Percentiles rank a stretch among this genome's conserved stretches.
These are phyloP conservation scores for Gillenia trifoliata DNA, from an alignment of 306 rosid species.

Conservation along the genomic window DNA sequence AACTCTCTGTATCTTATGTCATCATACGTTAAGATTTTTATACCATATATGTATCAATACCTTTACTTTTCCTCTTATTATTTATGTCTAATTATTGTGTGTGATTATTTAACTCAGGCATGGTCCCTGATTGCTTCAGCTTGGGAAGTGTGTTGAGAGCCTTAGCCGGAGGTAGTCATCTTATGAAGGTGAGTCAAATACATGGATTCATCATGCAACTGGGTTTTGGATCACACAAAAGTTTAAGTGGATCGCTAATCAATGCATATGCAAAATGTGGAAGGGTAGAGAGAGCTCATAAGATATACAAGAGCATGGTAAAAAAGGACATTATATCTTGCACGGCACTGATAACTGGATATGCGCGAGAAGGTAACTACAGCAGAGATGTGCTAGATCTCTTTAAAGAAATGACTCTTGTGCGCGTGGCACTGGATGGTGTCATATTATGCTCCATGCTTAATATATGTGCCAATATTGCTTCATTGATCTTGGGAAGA, in stretches of 20 bases:
- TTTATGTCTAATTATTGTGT: neutral
- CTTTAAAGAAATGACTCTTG: conserved; percentile 17
- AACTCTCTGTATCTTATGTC: neutral
- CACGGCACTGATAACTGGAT: conserved; percentile 26
- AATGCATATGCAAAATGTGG: conserved; percentile 31
- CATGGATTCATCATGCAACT: conserved; percentile 25
- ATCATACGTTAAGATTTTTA: neutral
- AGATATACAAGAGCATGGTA: conserved; percentile 22
- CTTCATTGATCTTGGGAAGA: conserved; percentile 32
- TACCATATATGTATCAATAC: neutral
- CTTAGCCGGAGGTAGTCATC: conserved; percentile 1
- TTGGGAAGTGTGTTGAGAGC: conserved; percentile 29
- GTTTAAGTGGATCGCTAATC: conserved; percentile 26
- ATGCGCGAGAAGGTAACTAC: conserved; percentile 17
- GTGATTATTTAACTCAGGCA: conserved; percentile 12
- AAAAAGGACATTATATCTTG: conserved; percentile 27
- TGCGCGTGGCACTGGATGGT: conserved; percentile 15
- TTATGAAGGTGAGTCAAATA: conserved; percentile 21
- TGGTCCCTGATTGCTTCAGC: conserved; percentile 32
- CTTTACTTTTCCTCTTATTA: neutral
- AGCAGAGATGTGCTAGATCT: conserved; percentile 10
- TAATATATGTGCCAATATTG: conserved; percentile 25
- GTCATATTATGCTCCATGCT: conserved; percentile 29
- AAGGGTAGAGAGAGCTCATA: conserved; percentile 18
- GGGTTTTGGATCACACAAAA: conserved; percentile 22